Conservation (phyloP, 129 eudicot species). For the Flaveria brownii region DNA sequence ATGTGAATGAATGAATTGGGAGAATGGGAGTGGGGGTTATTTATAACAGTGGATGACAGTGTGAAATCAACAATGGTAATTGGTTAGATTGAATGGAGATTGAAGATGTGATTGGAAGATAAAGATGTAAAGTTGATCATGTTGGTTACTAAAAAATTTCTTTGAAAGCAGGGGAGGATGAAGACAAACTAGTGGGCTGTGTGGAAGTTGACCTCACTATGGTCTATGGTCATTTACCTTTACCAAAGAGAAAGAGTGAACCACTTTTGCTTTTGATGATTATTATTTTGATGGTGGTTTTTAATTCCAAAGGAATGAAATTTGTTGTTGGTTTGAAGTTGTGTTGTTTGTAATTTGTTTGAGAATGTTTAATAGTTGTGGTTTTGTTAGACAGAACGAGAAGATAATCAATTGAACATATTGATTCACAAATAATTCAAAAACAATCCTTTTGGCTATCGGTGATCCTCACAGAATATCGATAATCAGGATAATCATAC, state of each 20-base stretch:
- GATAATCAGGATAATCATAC: too few relatives aligned
- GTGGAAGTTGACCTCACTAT: background rate
- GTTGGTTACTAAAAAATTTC: background rate
- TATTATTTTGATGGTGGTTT: background rate
- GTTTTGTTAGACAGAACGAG: background rate
- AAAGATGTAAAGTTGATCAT: background rate
- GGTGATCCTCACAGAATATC: too few relatives aligned
- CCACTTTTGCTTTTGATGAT: background rate
- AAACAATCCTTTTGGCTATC: too few relatives aligned
- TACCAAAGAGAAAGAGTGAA: background rate
- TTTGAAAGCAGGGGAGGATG: background rate
- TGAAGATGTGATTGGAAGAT: background rate
- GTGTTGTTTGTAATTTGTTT: background rate
- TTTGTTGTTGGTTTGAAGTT: background rate
- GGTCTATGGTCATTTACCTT: background rate
- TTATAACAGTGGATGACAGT: too few relatives aligned
- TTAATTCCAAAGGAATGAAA: background rate
- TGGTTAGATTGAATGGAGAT: background rate
- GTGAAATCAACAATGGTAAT: background rate
- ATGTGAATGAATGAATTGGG: background rate
- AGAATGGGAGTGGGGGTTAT: background rate
- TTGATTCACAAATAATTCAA: too few relatives aligned
- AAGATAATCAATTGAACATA: too few relatives aligned
- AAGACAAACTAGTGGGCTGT: background rate
- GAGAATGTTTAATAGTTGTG: background rate